Conservation (phyloP, 179 eudicot genomes). For the Camellia oleifera region DNA sequence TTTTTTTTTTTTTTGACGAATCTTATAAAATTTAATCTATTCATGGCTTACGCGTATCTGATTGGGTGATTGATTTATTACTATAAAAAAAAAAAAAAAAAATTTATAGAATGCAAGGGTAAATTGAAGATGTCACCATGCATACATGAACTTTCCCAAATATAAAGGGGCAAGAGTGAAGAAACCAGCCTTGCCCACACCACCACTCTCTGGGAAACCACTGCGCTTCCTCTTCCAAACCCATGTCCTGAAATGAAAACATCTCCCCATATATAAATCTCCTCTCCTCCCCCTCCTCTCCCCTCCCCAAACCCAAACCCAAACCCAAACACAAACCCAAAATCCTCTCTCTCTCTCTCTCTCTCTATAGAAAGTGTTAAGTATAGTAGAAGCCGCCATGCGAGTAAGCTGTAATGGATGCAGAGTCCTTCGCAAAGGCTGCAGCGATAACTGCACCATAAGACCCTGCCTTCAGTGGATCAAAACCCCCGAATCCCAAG, state of each 20-base stretch:
- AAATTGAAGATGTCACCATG: too few relatives aligned
- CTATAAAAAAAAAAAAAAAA: too few relatives aligned
- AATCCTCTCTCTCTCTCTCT: neutral
- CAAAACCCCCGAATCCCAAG: conserved; percentile 45
- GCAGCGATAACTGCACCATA: conserved; percentile 49
- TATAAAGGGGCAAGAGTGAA: too few relatives aligned
- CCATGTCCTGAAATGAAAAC: neutral
- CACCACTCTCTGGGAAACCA: neutral
- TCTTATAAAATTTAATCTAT: too few relatives aligned
- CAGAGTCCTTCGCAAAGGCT: conserved; percentile 51
- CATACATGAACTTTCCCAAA: too few relatives aligned
- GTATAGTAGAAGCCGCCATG: conserved; percentile 15
- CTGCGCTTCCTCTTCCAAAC: neutral
- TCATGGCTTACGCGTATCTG: too few relatives aligned
- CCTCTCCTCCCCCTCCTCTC: neutral
- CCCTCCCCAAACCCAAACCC: neutral
- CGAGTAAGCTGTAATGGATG: conserved; percentile 68
- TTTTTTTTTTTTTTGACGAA: too few relatives aligned
- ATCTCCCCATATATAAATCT: too few relatives aligned
- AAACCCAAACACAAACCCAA: too few relatives aligned
- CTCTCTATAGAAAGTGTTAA: neutral
- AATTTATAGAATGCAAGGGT: too few relatives aligned
- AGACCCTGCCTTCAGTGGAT: conserved; percentile 62
- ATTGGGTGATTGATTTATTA: too few relatives aligned
- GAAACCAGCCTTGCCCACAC: too few relatives aligned